Evolutionary conservation across 192 early-diverging fungal species (phyloP), one percentile per base, ranked within the genome.

Genomic region (Lobulomyces angularis): DNA sequence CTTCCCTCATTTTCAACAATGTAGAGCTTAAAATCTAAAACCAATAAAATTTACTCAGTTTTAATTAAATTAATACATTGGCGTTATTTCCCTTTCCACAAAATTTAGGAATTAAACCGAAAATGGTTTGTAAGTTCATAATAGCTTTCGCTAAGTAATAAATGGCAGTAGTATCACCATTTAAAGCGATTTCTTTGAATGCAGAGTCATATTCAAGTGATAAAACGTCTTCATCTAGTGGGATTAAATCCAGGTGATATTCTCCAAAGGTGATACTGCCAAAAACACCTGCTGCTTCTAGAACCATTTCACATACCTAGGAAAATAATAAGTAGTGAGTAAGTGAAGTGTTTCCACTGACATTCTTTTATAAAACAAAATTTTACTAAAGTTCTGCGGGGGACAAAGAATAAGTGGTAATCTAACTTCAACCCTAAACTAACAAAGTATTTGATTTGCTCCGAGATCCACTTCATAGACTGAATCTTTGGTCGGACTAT

Each of bases 241-340:
- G 86, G 7, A 98, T 74, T 41, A 88, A 59, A 44, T 98, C 90
- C 62, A 97, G 58, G 30, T 83, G 77, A 60, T 79, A 92, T 54
- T 94, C 86, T 5, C 83, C 81, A 44, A 96, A 59, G 1, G 70
- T 70, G 8, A 95, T 57, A 37, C 88, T 86, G 16, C 88, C 90
- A 60, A 80, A 75, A 0, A 97, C 86, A 17, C 86, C 88, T 18
- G 83, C 81, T 41, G 95, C 90, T 58, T 92, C 94, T 43, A 95
- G 64, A 9, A 93, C 77, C n/a, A 83, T 79, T 56, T 94, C 87
- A 59, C 91, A 94, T 1, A 95, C 58, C 36, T 88, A n/a, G n/a
- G n/a, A n/a, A n/a, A n/a, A n/a, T n/a, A n/a, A n/a, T n/a, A n/a
- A n/a, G n/a, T n/a, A n/a, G n/a, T n/a, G n/a, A n/a, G n/a, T n/a